These are phyloP conservation scores for Graphilbum ipis-grandicollis DNA, from an alignment of 2,329 filamentous ascomycete genomes.

Conservation along the genomic window DNA sequence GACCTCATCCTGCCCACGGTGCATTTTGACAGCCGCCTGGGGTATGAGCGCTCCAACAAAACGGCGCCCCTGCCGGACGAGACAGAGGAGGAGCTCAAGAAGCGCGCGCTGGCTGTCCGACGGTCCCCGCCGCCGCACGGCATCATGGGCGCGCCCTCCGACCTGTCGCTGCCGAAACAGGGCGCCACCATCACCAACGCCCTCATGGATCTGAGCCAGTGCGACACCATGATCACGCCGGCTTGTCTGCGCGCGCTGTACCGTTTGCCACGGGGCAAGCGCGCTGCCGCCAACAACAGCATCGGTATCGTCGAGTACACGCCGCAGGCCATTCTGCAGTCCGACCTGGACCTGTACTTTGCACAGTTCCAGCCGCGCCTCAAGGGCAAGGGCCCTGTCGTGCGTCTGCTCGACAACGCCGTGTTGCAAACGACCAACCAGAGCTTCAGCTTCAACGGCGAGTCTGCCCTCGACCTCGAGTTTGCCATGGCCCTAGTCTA, in stretches of 20 bases:
- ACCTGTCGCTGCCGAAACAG: constrained; percentile 15
- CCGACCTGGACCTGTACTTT: constrained; percentile 31
- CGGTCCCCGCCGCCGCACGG: no score
- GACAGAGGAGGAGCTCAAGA: constrained; percentile 11
- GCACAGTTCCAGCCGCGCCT: constrained; percentile 23
- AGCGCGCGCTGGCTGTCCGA: constrained; percentile 8
- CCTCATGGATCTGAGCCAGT: constrained; percentile 19
- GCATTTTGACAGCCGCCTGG: constrained; percentile 15
- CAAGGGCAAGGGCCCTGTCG: constrained; percentile 20
- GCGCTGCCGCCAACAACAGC: constrained; percentile 22
- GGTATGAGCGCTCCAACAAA: constrained; percentile 10
- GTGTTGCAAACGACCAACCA: constrained; percentile 17
- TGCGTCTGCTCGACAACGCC: constrained; percentile 17
- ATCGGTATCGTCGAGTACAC: constrained; percentile 38
- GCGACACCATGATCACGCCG: constrained; percentile 37
- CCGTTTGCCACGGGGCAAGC: constrained; percentile 21
- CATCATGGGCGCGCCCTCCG: constrained; percentile 13
- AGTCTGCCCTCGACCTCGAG: constrained; percentile 19
- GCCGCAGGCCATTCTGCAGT: constrained; percentile 32
- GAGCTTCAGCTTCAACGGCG: constrained; percentile 21
- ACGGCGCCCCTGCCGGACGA: constrained; percentile 11
- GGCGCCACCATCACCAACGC: constrained; percentile 14
- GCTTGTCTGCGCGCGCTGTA: constrained; percentile 35
- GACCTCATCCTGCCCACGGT: constrained; percentile 25
- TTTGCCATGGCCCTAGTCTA: constrained; percentile 27